A percentile compares a stretch with the other conserved stretches of the same genome.
Evolutionary conservation across 805 yeast genomes (phyloP).

Genomic region (Nakazawaea anatomiae): DNA sequence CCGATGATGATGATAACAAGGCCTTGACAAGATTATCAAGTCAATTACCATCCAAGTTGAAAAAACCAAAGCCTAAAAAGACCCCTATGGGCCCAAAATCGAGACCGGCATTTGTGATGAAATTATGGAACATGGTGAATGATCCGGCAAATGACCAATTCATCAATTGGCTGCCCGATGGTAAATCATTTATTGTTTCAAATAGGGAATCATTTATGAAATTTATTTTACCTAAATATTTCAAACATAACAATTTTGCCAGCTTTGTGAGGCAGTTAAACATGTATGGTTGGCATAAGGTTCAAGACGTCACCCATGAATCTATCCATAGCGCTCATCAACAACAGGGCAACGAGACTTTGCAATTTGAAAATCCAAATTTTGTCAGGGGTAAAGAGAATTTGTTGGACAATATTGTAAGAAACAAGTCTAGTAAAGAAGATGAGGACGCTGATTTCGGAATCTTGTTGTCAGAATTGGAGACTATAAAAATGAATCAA

Average conservation of each 20-base stretch:
- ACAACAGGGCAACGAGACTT: slow-evolving; percentile 59
- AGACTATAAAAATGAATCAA: slow-evolving; percentile 72
- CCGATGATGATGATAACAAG: not conserved
- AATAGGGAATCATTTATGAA: slow-evolving; percentile 85
- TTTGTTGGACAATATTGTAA: slow-evolving; percentile 73
- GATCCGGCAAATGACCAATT: slow-evolving; percentile 63
- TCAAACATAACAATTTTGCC: slow-evolving; percentile 93
- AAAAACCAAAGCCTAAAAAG: slow-evolving; percentile 13
- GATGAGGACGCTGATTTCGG: slow-evolving; percentile 41
- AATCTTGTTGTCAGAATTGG: slow-evolving; percentile 63
- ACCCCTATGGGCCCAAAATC: slow-evolving; percentile 33
- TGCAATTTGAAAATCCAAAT: slow-evolving; percentile 84
- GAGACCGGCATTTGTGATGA: slow-evolving; percentile 87
- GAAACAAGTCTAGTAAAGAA: slow-evolving; percentile 53
- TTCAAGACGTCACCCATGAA: slow-evolving; percentile 85
- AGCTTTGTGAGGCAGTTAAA: slow-evolving; percentile 93
- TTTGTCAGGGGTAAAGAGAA: slow-evolving; percentile 78
- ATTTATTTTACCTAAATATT: slow-evolving; percentile 79
- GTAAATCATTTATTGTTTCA: slow-evolving; percentile 76
- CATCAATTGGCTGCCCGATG: slow-evolving; percentile 83
- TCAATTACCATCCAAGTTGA: slow-evolving; percentile 1
- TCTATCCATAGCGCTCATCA: slow-evolving; percentile 38
- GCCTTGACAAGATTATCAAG: slow-evolving; percentile 1
- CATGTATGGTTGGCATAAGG: slow-evolving; percentile 99
- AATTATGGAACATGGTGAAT: slow-evolving; percentile 94